Conservation (phyloP, 139 green algal species). For the Dunaliella primolecta region DNA sequence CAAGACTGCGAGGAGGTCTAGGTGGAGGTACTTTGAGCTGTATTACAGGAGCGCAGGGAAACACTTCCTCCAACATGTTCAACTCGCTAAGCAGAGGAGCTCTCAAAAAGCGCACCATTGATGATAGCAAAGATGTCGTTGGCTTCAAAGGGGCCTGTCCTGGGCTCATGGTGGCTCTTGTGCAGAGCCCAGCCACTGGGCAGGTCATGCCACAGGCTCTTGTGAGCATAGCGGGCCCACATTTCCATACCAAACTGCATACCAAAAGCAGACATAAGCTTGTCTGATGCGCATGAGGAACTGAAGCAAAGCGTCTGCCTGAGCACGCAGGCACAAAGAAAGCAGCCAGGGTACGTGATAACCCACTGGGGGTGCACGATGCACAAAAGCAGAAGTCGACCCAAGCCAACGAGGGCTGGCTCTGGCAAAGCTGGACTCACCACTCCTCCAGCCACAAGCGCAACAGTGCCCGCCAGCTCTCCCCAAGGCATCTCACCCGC, state of each 20-base stretch:
- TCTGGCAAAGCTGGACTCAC: too few species aligned
- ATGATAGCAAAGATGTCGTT: slow-evolving; percentile 95
- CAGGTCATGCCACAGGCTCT: slow-evolving; percentile 91
- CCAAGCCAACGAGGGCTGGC: too few species aligned
- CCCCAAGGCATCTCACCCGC: slow-evolving; percentile 56
- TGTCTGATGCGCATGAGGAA: not conserved
- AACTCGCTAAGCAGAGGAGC: too few species aligned
- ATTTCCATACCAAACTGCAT: slow-evolving; percentile 78
- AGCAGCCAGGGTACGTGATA: not conserved
- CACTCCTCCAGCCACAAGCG: slow-evolving; percentile 68
- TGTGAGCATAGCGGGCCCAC: slow-evolving; percentile 90
- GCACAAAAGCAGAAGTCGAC: too few species aligned
- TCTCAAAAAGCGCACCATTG: too few species aligned
- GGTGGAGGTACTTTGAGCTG: too few species aligned
- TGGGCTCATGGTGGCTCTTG: slow-evolving; percentile 89
- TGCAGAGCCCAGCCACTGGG: slow-evolving; percentile 78
- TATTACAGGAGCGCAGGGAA: too few species aligned
- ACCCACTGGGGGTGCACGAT: too few species aligned
- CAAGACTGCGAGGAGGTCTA: too few species aligned
- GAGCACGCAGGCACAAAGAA: too few species aligned
- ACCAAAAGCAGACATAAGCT: not conserved
- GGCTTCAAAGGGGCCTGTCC: slow-evolving; percentile 88
- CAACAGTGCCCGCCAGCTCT: slow-evolving; percentile 69
- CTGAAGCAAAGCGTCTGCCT: not conserved
- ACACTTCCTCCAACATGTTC: too few species aligned